Conservation (phyloP, 225 moss, liverwort and hornwort genomes). For the Anthoceros angustus region DNA sequence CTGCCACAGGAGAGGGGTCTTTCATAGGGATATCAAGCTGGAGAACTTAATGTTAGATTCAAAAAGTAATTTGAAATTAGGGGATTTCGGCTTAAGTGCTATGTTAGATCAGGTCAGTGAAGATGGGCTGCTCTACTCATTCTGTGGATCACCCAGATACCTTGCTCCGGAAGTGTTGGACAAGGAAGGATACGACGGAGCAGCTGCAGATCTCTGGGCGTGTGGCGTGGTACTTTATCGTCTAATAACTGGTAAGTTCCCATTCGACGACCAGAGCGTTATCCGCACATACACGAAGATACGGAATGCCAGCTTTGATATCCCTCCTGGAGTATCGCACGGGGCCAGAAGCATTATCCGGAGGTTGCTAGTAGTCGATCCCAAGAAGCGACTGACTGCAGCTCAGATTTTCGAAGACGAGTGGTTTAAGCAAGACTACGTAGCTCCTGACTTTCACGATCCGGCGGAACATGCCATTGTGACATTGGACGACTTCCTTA, state of each 20-base stretch:
- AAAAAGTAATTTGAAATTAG: slow-evolving; percentile 2
- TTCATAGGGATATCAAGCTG: not conserved
- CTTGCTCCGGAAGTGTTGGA: slow-evolving; percentile 45
- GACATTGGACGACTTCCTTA: not conserved
- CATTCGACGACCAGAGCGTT: slow-evolving; percentile 34
- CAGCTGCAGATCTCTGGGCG: slow-evolving; percentile 48
- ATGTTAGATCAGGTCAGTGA: not conserved
- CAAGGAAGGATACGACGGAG: slow-evolving; percentile 44
- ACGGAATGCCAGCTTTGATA: not conserved
- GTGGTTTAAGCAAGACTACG: not conserved
- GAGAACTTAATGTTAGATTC: slow-evolving; percentile 6
- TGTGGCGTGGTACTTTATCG: slow-evolving; percentile 42
- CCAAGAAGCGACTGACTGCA: not conserved
- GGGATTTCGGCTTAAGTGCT: slow-evolving; percentile 4
- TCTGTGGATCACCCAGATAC: slow-evolving; percentile 41
- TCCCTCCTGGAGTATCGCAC: not conserved
- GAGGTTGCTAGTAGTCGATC: not conserved
- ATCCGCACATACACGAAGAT: slow-evolving; percentile 33
- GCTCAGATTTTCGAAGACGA: not conserved
- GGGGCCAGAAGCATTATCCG: not conserved
- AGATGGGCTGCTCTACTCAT: slow-evolving; percentile 25
- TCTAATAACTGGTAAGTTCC: slow-evolving; percentile 42
- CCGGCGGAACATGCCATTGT: not conserved
- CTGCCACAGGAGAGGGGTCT: not conserved
- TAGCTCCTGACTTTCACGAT: not conserved